Percentiles rank a stretch among this genome's conserved stretches.
Conservation (phyloP, 1,284 basidiomycete species). For the Serendipita sp. region DNA sequence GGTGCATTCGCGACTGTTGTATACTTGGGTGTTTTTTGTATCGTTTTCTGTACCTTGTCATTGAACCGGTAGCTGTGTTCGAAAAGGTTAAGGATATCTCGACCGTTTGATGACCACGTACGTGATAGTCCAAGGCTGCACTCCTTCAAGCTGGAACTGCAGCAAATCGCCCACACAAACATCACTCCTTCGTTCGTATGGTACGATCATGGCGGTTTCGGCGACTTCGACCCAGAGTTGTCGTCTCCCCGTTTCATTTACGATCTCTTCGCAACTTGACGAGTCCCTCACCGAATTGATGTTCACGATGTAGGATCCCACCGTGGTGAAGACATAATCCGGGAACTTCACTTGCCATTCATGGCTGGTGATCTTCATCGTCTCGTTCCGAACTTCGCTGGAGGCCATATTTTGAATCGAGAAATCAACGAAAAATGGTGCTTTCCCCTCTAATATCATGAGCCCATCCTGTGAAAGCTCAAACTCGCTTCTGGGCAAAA, state of each 20-base stretch:
- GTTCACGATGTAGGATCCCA: slow-evolving; percentile 67
- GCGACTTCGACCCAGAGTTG: slow-evolving; percentile 78
- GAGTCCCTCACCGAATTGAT: slow-evolving; percentile 66
- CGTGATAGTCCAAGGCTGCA: slow-evolving; percentile 89
- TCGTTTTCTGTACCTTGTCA: slow-evolving; percentile 58
- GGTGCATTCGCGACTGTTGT: slow-evolving; percentile 66
- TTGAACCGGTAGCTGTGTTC: slow-evolving; percentile 65
- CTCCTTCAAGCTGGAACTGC: slow-evolving; percentile 88
- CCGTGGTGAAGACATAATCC: slow-evolving; percentile 54
- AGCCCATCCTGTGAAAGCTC: slow-evolving; percentile 40
- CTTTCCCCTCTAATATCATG: slow-evolving; percentile 55
- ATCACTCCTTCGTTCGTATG: slow-evolving; percentile 64
- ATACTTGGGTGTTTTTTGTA: slow-evolving; percentile 68
- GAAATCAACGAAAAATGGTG: slow-evolving; percentile 73
- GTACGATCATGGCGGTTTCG: slow-evolving; percentile 84
- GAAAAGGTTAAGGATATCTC: neutral
- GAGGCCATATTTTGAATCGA: slow-evolving; percentile 63
- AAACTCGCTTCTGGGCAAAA: slow-evolving; percentile 37
- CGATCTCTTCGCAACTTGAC: slow-evolving; percentile 63
- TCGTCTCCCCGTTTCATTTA: slow-evolving; percentile 46
- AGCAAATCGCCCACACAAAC: slow-evolving; percentile 85
- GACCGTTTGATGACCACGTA: slow-evolving; percentile 24
- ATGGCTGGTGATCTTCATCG: slow-evolving; percentile 41
- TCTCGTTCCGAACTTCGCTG: slow-evolving; percentile 45
- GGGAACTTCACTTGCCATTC: slow-evolving; percentile 69